phyloP scores from a whole-genome alignment of 768 basidiomycete genomes.

The Holtermannia corniformis region DNA sequence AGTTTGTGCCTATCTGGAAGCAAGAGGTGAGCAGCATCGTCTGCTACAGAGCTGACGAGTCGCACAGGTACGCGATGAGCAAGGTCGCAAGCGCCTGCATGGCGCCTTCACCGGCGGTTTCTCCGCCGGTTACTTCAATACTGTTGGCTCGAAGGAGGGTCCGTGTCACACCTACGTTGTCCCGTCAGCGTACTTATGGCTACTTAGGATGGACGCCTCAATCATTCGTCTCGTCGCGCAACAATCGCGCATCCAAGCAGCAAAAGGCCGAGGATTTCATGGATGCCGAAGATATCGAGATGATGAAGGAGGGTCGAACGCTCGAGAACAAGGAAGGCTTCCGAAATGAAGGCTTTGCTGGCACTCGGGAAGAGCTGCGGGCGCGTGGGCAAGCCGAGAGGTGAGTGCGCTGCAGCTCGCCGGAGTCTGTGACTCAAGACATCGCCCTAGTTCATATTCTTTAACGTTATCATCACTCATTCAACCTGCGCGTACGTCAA shows the following conservation, averaged over 20 bases:
- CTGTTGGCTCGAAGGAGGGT: constrained; percentile 95
- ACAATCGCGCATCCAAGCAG: constrained; percentile 47
- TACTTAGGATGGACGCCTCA: constrained; percentile 81
- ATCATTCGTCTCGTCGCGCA: constrained; percentile 82
- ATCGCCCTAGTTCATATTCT: no score
- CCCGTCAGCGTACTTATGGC: not conserved
- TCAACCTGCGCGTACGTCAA: constrained; percentile 65
- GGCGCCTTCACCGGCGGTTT: constrained; percentile 98
- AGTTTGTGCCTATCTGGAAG: constrained; percentile 96
- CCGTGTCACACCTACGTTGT: constrained; percentile 11
- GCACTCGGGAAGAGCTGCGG: constrained; percentile 41
- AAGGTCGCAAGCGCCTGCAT: constrained; percentile 83
- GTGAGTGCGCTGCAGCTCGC: constrained; percentile 6
- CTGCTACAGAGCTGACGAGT: constrained; percentile 8
- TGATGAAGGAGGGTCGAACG: constrained; percentile 60
- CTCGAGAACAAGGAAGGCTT: constrained; percentile 62
- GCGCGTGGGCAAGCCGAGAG: constrained; percentile 50
- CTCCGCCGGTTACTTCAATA: constrained; percentile 94
- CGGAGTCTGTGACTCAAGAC: constrained; percentile 31
- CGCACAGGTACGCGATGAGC: constrained; percentile 75
- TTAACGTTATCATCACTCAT: no score
- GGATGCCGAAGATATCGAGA: constrained; percentile 95
- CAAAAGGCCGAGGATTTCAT: constrained; percentile 79
- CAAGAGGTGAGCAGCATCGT: constrained; percentile 61
- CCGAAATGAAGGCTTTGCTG: constrained; percentile 60